These are phyloP conservation scores for Lactarius quietus DNA, from an alignment of 768 basidiomycete species.

Conservation along the genomic window DNA sequence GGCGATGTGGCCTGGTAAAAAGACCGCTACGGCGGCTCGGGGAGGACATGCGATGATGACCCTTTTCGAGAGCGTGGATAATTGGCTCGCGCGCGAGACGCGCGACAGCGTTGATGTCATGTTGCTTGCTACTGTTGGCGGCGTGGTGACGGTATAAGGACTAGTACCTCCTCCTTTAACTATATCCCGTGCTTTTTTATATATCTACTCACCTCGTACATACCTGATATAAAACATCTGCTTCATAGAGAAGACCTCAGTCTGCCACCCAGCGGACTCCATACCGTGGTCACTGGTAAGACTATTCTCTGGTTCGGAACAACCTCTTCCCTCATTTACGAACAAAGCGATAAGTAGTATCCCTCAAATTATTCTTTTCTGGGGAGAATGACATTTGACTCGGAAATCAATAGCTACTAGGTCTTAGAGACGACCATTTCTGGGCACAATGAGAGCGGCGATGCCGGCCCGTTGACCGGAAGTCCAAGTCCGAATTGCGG, in stretches of 20 bases:
- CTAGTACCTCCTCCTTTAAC: background rate
- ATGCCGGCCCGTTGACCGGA: background rate
- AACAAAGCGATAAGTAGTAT: too few relatives aligned
- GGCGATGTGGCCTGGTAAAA: constrained; percentile 78
- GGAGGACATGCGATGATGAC: constrained; percentile 57
- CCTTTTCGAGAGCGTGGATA: constrained; percentile 71
- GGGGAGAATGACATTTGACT: too few relatives aligned
- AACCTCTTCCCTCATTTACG: too few relatives aligned
- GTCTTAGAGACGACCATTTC: too few relatives aligned
- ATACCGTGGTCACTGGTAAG: too few relatives aligned
- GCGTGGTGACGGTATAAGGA: constrained; percentile 43
- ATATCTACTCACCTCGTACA: background rate
- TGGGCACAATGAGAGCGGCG: background rate
- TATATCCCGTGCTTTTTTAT: constrained; percentile 4
- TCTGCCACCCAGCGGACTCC: too few relatives aligned
- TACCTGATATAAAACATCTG: too few relatives aligned
- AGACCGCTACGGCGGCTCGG: constrained; percentile 41
- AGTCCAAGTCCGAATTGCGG: background rate
- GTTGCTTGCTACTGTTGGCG: constrained; percentile 69
- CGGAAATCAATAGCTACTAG: too few relatives aligned
- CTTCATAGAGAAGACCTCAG: too few relatives aligned
- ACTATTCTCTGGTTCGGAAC: too few relatives aligned
- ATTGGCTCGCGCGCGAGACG: constrained; percentile 64
- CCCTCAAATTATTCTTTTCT: too few relatives aligned
- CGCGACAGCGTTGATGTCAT: constrained; percentile 63